Percentiles rank a stretch among this genome's conserved stretches.
These are phyloP conservation scores for Odonthalia washingtoniensis DNA, from an alignment of 31 red algal genomes.

Conservation along the genomic window DNA sequence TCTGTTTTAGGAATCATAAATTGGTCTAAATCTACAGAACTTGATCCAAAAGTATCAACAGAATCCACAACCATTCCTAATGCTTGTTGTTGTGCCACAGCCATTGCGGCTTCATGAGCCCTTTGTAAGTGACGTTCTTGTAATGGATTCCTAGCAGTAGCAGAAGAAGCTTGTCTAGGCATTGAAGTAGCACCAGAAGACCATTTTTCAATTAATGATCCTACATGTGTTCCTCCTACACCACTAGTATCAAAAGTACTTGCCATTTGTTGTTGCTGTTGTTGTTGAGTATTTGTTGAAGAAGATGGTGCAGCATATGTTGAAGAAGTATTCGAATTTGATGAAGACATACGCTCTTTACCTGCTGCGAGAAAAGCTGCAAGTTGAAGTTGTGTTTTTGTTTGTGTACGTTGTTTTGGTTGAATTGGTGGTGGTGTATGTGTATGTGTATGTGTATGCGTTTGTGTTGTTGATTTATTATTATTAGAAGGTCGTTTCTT, in stretches of 20 bases:
- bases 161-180: neutral
- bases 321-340: neutral
- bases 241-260: neutral
- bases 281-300: too few species aligned
- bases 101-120: slow-evolving; percentile 34
- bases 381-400: slow-evolving; percentile 51
- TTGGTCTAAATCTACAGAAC: slow-evolving; percentile 51
- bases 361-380: slow-evolving; percentile 63
- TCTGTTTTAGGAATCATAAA: slow-evolving; percentile 74
- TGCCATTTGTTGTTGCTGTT: too few species aligned
- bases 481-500: slow-evolving; percentile 27
- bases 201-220: slow-evolving; percentile 69
- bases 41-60: slow-evolving; percentile 79
- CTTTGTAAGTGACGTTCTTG: slow-evolving; percentile 68
- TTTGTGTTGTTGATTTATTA: neutral
- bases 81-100: too few species aligned
- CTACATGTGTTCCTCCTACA: slow-evolving; percentile 12
- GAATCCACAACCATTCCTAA: slow-evolving; percentile 58
- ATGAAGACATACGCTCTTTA: slow-evolving; percentile 7
- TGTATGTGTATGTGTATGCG: neutral
- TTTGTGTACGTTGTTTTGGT: slow-evolving; percentile 38
- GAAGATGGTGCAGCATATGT: neutral
- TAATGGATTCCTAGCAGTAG: slow-evolving; percentile 45
- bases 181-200: slow-evolving; percentile 7
- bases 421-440: too few species aligned